Conservation (phyloP, 202 grass and related monocot species). For the Musa balbisiana region DNA sequence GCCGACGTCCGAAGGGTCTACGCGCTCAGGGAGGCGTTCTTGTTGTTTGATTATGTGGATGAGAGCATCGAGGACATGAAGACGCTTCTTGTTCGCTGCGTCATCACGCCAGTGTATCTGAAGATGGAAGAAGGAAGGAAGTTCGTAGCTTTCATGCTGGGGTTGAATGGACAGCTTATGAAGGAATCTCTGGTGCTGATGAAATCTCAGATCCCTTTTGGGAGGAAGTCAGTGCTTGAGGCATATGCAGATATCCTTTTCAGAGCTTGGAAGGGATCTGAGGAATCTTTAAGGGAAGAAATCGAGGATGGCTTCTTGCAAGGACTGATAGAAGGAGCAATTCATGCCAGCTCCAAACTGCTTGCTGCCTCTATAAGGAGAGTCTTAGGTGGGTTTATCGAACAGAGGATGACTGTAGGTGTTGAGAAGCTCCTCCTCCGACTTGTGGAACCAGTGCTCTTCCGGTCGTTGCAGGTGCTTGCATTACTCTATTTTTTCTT, state of each 20-base stretch:
- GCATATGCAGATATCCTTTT: conserved; percentile 72
- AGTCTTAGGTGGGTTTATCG: conserved; percentile 50
- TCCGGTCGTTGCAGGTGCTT: conserved; percentile 72
- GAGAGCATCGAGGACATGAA: conserved; percentile 79
- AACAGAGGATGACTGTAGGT: conserved; percentile 48
- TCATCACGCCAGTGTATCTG: conserved; percentile 55
- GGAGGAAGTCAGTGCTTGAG: conserved; percentile 52
- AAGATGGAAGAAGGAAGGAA: conserved; percentile 73
- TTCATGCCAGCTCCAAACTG: conserved; percentile 45
- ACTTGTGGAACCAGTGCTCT: conserved; percentile 74
- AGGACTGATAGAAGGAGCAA: conserved; percentile 55
- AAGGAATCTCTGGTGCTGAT: conserved; percentile 64
- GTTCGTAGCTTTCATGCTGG: conserved; percentile 52
- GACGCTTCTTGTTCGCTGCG: conserved; percentile 63
- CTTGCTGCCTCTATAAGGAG: conserved; percentile 48
- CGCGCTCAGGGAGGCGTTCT: conserved; percentile 62
- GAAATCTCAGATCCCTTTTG: conserved; percentile 58
- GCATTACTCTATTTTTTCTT: conserved; percentile 5
- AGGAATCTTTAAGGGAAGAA: conserved; percentile 46
- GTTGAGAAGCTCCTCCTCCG: conserved; percentile 76
- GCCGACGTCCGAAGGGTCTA: conserved; percentile 60
- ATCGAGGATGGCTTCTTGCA: conserved; percentile 68
- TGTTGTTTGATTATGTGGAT: conserved; percentile 74
- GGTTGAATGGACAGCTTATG: conserved; percentile 51
- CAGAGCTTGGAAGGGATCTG: conserved; percentile 58